Percentiles rank a stretch among this genome's conserved stretches.
Conservation (phyloP, 305 asterid genomes). For the Fraxinus floribunda region DNA sequence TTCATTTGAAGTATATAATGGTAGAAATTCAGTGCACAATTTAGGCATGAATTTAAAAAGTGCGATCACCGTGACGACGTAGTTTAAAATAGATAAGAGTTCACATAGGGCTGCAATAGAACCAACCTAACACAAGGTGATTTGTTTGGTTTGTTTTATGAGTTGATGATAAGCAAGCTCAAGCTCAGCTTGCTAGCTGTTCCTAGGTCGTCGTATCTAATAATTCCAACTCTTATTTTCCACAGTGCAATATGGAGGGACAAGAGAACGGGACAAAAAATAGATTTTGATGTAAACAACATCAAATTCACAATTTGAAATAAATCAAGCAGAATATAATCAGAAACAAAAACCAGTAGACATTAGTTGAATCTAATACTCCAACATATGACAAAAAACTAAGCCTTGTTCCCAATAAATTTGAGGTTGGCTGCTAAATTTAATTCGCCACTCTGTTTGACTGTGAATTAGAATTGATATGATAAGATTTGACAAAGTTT, state of each 20-base stretch:
- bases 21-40: background rate
- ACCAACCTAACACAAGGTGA: background rate
- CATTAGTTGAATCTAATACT: background rate
- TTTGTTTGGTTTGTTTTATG: background rate
- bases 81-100: background rate
- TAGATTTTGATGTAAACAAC: background rate
- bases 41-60: background rate
- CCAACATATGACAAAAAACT: background rate
- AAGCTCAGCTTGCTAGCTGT: background rate
- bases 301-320: background rate
- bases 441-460: background rate
- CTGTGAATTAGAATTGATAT: background rate
- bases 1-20: background rate
- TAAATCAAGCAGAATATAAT: background rate
- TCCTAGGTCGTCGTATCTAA: background rate
- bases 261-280: background rate
- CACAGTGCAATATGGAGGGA: background rate
- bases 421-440: background rate
- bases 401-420: background rate
- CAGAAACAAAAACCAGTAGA: background rate
- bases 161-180: constrained; percentile 1
- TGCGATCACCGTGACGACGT: background rate
- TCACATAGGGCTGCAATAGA: background rate
- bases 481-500: background rate
- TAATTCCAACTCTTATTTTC: background rate